Percentiles rank a stretch among this genome's conserved stretches.
Conservation (phyloP, 805 yeast species). For the Candida verbasci region DNA sequence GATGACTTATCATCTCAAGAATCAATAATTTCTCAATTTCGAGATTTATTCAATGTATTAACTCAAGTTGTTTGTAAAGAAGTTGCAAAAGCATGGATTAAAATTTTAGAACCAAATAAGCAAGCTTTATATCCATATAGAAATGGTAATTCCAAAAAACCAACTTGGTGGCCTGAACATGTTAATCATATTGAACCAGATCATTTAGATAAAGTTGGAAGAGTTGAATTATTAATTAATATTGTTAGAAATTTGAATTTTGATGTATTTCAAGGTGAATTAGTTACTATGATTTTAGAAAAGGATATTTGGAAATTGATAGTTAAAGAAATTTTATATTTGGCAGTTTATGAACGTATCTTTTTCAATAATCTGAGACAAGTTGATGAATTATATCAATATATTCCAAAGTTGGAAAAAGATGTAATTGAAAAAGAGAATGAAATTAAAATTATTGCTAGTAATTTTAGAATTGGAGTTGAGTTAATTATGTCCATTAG, state of each 20-base stretch:
- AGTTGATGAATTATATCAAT: conserved; percentile 3
- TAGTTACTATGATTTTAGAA: conserved; percentile 11
- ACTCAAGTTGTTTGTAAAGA: conserved; percentile 45
- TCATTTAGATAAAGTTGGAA: conserved; percentile 57
- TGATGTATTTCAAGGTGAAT: conserved; percentile 11
- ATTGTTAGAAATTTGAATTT: conserved; percentile 24
- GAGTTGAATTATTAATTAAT: conserved; percentile 46
- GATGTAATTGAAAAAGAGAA: conserved; percentile 3
- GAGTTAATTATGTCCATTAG: conserved; percentile 15
- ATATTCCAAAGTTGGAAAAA: not conserved
- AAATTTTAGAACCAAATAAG: conserved; percentile 59
- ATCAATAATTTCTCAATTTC: conserved; percentile 15
- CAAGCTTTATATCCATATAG: conserved; percentile 64
- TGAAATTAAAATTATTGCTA: conserved; percentile 10
- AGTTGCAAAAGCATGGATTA: conserved; percentile 67
- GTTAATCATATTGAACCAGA: conserved; percentile 71
- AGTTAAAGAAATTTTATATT: conserved; percentile 23
- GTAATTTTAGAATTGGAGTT: conserved; percentile 9
- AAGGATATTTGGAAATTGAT: conserved; percentile 9
- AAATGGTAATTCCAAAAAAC: conserved; percentile 42
- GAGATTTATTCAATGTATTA: conserved; percentile 13
- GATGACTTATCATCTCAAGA: not conserved
- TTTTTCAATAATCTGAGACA: conserved; percentile 10
- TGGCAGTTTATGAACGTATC: conserved; percentile 23
- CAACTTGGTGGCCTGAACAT: conserved; percentile 67